Base-by-base conservation (phyloP, 2,329 filamentous ascomycete genomes). In the Aspergillus eucalypticola region DNA sequence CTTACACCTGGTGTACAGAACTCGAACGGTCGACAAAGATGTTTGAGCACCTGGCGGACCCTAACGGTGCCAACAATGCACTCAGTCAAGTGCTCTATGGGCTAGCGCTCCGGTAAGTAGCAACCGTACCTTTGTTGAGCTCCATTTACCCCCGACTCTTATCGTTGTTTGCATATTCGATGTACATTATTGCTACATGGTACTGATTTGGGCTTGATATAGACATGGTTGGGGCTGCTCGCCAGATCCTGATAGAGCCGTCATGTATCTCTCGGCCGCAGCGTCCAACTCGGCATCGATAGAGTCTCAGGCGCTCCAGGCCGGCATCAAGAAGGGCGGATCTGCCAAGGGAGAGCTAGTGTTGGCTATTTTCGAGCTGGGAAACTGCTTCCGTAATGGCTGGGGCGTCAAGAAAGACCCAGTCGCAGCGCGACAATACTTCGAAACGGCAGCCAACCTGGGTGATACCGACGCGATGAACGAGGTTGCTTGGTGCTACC, bases 391-490 rank as follows among this genome's bases (percentile, higher is more conserved):
- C 82, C 88, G 95, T 62, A 87, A 98, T 75, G 95, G 92, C 57
- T 98, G 94, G 94, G 95, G 95, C 52, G 89, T 96, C 53, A 83
- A 86, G 64, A 90, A 90, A 73, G 95, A 99, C 75, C 85, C 92
- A 38, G 83, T 91, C 55, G 95, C 95, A 50, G 95, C 95, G 53
- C 82, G 83, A 68, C 83, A 96, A 84, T 99, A 98, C 77, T 99
- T 98, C 77, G 94, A 98, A 79, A 97, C 94, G 8, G 95, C 95
- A 27, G 95, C 95, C 62, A 98, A 99, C 75, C 80, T 99, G 66
- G 95, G 95, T 62, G 95, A 99, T 76, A 91, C 91, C 48, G 95
- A 99, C 80, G 95, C 93, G 60, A 96, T 98, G 93, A 96, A 97
- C 73, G 94, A 98, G 77, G 89, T 89, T 56, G 95, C 88, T 38